Evolutionary conservation across 306 rosid species (phyloP), one percentile per base, ranked within the genome.

Genomic region (Chamaecrista fasciculata): DNA sequence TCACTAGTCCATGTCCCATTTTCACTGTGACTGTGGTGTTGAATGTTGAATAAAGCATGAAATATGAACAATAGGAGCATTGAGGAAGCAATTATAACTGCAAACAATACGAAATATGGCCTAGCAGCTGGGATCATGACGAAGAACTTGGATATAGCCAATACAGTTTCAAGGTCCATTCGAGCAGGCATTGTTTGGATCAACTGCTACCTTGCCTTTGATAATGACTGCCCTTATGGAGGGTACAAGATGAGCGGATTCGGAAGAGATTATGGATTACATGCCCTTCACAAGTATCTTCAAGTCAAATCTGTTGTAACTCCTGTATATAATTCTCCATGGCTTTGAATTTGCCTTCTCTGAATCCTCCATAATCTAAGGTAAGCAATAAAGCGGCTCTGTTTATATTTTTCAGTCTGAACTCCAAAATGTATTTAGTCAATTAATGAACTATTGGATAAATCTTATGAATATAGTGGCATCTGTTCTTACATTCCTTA

Each of bases 201-300:
- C 46, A 90, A 90, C 10, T 94, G 97, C 83, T 94, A 79, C 76
- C 78, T 86, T 7, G 98, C 83, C 39, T 73, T 86, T 18, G 97
- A 88, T 53, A 20, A 15, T 3, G 90, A 87, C 6, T 83, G 86
- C 69, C 95, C 98, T 46, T 81, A 47, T 18, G 98, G 98, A 55
- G 97, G 98, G 29, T 88, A 82, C 51, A 90, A 90, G 76, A 79
- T 78, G 89, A 94, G 97, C 20, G 98, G 98, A 11, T 94, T 88
- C 42, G 98, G 98, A 21, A 88, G 81, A 67, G 98, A 90, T 59
- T 74, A 49, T 50, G 98, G 98, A 44, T 44, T 88, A 75, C 83
- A 85, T 2, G 87, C 85, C 11, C 86, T 90, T 16, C 75, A 85
- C 59, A 82, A 90, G 73, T 93, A 82, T 69, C 87, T 93, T 42